These are phyloP conservation scores for Globomyces sp. DNA, from an alignment of 371 early-diverging fungal species.

Conservation along the genomic window DNA sequence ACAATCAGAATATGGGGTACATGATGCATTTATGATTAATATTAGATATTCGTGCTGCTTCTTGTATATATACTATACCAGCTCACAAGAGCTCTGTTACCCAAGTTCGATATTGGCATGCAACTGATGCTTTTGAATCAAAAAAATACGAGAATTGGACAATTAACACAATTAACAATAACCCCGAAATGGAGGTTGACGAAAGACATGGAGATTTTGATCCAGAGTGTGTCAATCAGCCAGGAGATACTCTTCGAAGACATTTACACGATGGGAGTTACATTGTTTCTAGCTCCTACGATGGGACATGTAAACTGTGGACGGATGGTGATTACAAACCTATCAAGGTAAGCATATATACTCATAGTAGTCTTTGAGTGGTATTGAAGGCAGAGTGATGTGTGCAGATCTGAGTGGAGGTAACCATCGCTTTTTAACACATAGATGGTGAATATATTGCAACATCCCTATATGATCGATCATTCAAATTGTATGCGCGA, in stretches of 20 bases:
- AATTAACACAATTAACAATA: neutral
- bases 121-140: slow-evolving; percentile 35
- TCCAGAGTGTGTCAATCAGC: slow-evolving; percentile 1
- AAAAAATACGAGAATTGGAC: slow-evolving; percentile 14
- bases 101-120: slow-evolving; percentile 73
- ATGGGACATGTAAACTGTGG: slow-evolving; percentile 92
- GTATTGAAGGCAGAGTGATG: slow-evolving; percentile 90
- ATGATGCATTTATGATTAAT: too few relatives aligned
- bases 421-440: neutral
- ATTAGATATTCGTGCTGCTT: slow-evolving; percentile 66
- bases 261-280: slow-evolving; percentile 42
- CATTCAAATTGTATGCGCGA: slow-evolving; percentile 78
- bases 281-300: slow-evolving; percentile 69
- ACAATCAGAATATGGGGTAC: slow-evolving; percentile 68
- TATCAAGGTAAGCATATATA: slow-evolving; percentile 40
- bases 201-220: slow-evolving; percentile 19
- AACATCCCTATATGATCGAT: slow-evolving; percentile 87
- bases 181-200: slow-evolving; percentile 13
- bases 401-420: slow-evolving; percentile 77
- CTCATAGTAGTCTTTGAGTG: slow-evolving; percentile 62
- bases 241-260: slow-evolving; percentile 21
- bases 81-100: slow-evolving; percentile 90
- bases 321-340: slow-evolving; percentile 89
- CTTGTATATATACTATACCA: slow-evolving; percentile 79
- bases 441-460: slow-evolving; percentile 77